Evolutionary conservation across 176 grass and related monocot genomes (phyloP).

Genomic region (Elaeis guineensis): DNA sequence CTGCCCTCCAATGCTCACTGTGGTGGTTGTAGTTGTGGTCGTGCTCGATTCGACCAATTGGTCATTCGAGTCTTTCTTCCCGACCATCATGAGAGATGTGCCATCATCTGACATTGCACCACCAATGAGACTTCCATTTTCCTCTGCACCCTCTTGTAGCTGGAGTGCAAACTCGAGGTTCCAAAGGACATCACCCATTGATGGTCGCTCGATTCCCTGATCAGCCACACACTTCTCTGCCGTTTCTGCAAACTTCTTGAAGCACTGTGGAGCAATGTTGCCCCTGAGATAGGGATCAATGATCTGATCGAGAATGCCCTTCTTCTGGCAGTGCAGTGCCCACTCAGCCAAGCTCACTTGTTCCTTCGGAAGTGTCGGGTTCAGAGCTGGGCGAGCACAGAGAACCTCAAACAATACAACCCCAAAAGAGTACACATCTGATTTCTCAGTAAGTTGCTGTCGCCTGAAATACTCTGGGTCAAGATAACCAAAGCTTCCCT

Average conservation of each 20-base stretch:
- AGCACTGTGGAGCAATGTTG: conserved; percentile 77
- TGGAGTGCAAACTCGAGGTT: conserved; percentile 93
- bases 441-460: conserved; percentile 93
- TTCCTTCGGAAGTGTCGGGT: conserved; percentile 73
- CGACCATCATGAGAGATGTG: conserved; percentile 40
- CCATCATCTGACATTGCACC: conserved; percentile 47
- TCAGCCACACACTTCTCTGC: conserved; percentile 94
- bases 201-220: conserved; percentile 60
- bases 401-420: conserved; percentile 92
- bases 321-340: conserved; percentile 89
- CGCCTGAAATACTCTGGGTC: conserved; percentile 90
- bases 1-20: conserved; percentile 65
- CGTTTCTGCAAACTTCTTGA: conserved; percentile 90
- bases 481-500: conserved; percentile 94
- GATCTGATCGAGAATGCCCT: conserved; percentile 85
- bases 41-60: conserved; percentile 50
- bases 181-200: conserved; percentile 96
- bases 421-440: conserved; percentile 92
- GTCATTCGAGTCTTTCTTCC: conserved; percentile 69
- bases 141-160: conserved; percentile 75
- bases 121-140: conserved; percentile 54
- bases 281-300: conserved; percentile 73
- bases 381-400: conserved; percentile 78
- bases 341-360: conserved; percentile 97
- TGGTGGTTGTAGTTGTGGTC: conserved; percentile 61